Conservation (phyloP, 129 eudicot genomes). For the sunflower (Helianthus annuus) region DNA sequence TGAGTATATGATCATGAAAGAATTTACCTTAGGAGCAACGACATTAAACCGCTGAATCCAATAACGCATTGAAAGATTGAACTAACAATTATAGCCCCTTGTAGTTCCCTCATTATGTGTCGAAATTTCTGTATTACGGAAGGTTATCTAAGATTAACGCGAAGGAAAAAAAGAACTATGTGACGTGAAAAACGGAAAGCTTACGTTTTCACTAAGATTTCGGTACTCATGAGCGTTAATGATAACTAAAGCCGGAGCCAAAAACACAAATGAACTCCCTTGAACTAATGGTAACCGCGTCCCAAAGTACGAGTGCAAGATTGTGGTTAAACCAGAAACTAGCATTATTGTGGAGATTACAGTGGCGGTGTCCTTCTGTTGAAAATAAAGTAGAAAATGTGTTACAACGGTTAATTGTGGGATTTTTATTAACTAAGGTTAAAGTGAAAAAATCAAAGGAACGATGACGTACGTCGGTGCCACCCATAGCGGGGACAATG, state of each 20-base stretch:
- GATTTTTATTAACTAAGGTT: background rate
- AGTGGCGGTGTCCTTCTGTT: constrained; percentile 86
- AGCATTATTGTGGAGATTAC: constrained; percentile 84
- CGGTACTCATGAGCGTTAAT: constrained; percentile 77
- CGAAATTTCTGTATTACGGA: constrained; percentile 66
- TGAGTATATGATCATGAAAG: background rate
- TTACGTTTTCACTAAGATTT: constrained; percentile 86
- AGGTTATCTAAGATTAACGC: constrained; percentile 11
- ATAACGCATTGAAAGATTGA: constrained; percentile 77
- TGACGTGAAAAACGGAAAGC: constrained; percentile 17
- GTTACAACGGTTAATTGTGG: constrained; percentile 5
- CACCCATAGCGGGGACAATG: constrained; percentile 89
- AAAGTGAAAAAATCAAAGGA: constrained; percentile 18
- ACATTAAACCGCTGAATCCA: constrained; percentile 93
- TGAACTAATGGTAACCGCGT: constrained; percentile 96
- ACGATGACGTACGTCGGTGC: constrained; percentile 72
- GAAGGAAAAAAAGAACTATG: background rate
- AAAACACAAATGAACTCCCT: constrained; percentile 93
- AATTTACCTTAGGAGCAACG: constrained; percentile 65
- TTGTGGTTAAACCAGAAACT: constrained; percentile 80
- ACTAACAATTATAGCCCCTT: constrained; percentile 90
- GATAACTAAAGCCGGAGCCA: constrained; percentile 89
- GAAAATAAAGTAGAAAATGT: constrained; percentile 1
- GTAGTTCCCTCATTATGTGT: constrained; percentile 93
- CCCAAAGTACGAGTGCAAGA: constrained; percentile 76